Evolutionary conservation across 768 basidiomycete species (phyloP), one percentile per base, ranked within the genome.

Genomic region (Lactifluus volemus): DNA sequence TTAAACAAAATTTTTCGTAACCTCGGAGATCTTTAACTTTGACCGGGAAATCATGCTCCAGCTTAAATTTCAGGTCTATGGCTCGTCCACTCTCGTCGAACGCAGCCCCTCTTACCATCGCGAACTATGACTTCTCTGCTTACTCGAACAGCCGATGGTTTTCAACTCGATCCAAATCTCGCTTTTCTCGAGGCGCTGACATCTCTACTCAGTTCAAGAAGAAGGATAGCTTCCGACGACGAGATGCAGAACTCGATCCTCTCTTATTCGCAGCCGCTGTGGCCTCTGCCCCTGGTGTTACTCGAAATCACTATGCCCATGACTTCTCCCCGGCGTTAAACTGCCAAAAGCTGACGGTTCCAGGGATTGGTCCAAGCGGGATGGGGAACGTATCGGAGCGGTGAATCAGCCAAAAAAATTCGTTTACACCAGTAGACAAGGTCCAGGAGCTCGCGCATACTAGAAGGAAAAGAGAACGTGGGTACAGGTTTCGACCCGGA

Each of bases 231-330:
- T 79, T 85, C 66, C 75, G 79, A 42, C 77, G 85, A 49, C 78
- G 86, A 45, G 88, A 92, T 70, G 84, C 87, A 6, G 81, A 83
- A 0, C 79, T 93, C 44, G 90, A 93, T 69, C 86, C 90, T 19
- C 76, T 93, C 6, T 76, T 93, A 55, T 80, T 93, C 57, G 89
- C 88, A 32, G 86, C 87, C 0, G 89, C 84, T 6, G 79, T 81
- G 10, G 84, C 88, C 0, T 85, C 88, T 0, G 85, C 84, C 4
- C 86, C 88, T 10, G 82, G 89, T 63, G 79, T 88, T 58, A 93
- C 92, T 42, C 80, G 89, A 49, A 90, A 93, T 67, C 92, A 95
- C 71, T 90, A 88, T 68, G 81, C 85, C 52, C 92, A 95, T 71
- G 86, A 88, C 67, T 84, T 86, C 72, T 84, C 84, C 67, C 85